Evolutionary conservation across 371 early-diverging fungal genomes (phyloP), one percentile per base, ranked within the genome.

Genomic region (Mucor sp.): DNA sequence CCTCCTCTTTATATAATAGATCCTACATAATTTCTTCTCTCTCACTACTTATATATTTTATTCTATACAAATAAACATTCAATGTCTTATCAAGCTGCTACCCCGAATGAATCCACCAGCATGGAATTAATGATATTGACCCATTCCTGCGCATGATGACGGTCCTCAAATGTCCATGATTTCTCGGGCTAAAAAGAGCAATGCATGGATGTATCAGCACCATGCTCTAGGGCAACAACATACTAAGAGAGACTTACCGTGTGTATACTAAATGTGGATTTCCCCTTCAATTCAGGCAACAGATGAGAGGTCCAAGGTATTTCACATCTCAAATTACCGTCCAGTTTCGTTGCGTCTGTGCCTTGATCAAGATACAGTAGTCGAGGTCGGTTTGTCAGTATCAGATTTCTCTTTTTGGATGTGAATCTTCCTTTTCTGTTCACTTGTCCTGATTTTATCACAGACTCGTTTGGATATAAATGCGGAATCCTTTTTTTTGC

Each of bases 321-420:
- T 67, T 90, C 90, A 27, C 85, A 85, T 25, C 73, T 63, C 25
- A 81, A 37, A 28, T 68, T 48, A 17, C 82, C 80, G 17, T 79
- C 80, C 12, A 78, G 41, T 30, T 74, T 75, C 27, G 75, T 70
- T 25, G 67, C 59, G 9, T 70, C 80, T 60, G 78, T 77, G 17
- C 83, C 83, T 64, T 88, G 85, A 61, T 92, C 91, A 60, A 88
- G 79, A 66, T 92, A 91, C 4, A 89, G 63, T 25, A 94, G 71
- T 7, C 94, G 80, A 25, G 93, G 92, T 30, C 81, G 66, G 67
- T 92, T 90, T 2, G 93, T 92, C 43, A 94, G 71, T 11, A 92
- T 78, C 63, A 94, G 66, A 32, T 85, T 82, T 15, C 90, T 72
- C 33, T 85, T 85, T 65, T 88, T 92, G 5, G 80, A 78, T 59